Conservation (phyloP, 768 basidiomycete species). For the Boletus pseudo-olivaceus region DNA sequence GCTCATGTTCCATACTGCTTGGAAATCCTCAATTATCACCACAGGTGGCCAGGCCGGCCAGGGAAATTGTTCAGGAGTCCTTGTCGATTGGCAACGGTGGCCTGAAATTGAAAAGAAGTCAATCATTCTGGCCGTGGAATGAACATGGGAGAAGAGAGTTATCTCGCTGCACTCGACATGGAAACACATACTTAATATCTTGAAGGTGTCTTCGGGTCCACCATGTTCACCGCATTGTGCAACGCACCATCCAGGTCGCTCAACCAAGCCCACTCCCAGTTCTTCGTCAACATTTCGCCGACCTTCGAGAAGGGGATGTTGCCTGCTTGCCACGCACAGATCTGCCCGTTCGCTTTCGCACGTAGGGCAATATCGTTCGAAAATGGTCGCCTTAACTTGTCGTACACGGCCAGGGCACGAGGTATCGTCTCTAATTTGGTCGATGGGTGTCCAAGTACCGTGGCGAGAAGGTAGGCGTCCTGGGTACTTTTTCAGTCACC, state of each 20-base stretch:
- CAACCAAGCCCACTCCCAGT: conserved; percentile 54
- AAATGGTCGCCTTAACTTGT: conserved; percentile 47
- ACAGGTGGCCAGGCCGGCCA: no score
- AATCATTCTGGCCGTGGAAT: neutral
- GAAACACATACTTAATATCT: neutral
- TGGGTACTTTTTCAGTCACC: conserved; percentile 5
- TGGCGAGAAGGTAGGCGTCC: conserved; percentile 37
- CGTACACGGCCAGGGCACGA: conserved; percentile 44
- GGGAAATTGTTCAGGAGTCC: no score
- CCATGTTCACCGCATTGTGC: conserved; percentile 14
- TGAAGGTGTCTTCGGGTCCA: conserved; percentile 3
- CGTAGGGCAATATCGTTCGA: conserved; percentile 34
- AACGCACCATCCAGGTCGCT: conserved; percentile 20
- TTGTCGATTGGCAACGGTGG: neutral
- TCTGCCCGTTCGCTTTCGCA: conserved; percentile 13
- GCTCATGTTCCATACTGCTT: neutral
- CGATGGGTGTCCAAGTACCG: conserved; percentile 42
- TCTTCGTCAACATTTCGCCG: conserved; percentile 40
- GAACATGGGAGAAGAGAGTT: neutral
- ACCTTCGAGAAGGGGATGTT: conserved; percentile 36
- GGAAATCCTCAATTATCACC: neutral
- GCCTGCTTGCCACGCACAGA: conserved; percentile 10
- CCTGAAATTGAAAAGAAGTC: neutral
- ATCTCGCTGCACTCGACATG: neutral
- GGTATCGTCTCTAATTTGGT: conserved; percentile 34